These are phyloP conservation scores for Xanthoconium separans DNA, from an alignment of 1,284 basidiomycete species.

Conservation along the genomic window DNA sequence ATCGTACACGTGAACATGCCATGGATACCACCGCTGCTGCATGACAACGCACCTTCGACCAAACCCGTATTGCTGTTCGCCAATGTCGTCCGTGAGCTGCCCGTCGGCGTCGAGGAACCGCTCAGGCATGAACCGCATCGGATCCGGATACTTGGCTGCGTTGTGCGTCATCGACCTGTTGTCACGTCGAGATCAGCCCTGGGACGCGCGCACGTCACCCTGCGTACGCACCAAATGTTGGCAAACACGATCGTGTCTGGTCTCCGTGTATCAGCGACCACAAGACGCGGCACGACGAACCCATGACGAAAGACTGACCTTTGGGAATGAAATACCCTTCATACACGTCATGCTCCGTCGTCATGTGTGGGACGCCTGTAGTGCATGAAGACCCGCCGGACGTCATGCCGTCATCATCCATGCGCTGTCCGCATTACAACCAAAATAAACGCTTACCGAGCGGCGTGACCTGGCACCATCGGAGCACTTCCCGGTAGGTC, in stretches of 20 bases:
- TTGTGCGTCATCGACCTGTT: constrained; percentile 29
- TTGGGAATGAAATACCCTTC: constrained; percentile 21
- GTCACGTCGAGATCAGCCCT: neutral
- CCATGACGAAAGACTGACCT: constrained; percentile 7
- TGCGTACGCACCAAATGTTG: constrained; percentile 17
- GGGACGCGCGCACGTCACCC: neutral
- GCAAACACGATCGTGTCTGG: constrained; percentile 18
- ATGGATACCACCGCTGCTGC: no score
- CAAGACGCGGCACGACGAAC: neutral
- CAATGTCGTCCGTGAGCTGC: constrained; percentile 32
- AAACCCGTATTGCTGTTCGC: constrained; percentile 42
- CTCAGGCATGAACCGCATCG: constrained; percentile 34
- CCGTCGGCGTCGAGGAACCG: constrained; percentile 27
- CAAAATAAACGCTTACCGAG: constrained; percentile 9
- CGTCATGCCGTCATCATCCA: neutral
- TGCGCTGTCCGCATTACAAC: neutral
- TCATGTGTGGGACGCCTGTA: constrained; percentile 14
- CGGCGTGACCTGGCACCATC: constrained; percentile 21
- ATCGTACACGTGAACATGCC: no score
- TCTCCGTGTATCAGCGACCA: neutral
- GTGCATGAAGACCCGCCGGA: no score
- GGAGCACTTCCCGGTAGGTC: constrained; percentile 14
- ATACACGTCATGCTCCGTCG: constrained; percentile 16
- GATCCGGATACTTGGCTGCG: constrained; percentile 27
- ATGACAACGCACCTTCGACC: constrained; percentile 35